These are phyloP conservation scores for Solanum neorickii DNA, from an alignment of 257 asterid genomes.

Conservation along the genomic window DNA sequence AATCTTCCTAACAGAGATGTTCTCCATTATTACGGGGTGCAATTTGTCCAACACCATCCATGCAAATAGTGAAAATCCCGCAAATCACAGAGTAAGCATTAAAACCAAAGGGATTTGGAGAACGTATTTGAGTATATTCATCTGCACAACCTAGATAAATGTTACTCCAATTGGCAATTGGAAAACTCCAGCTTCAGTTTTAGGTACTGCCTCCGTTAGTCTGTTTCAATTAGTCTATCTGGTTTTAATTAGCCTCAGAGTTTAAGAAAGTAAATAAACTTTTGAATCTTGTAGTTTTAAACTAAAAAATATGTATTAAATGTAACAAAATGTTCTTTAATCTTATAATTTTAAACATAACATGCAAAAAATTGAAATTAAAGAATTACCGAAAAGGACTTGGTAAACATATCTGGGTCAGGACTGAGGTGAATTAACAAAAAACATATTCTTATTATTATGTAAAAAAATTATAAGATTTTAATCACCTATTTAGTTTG, in stretches of 20 bases:
- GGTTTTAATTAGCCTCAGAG: background rate
- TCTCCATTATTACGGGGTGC: background rate
- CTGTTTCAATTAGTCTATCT: background rate
- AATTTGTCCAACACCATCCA: background rate
- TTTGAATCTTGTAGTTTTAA: background rate
- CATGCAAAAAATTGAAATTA: too few species aligned
- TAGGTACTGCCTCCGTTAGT: background rate
- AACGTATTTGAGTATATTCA: background rate
- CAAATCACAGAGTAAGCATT: background rate
- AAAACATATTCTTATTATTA: too few species aligned
- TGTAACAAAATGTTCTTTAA: background rate
- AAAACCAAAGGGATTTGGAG: background rate
- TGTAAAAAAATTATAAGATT: too few species aligned
- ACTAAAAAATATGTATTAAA: background rate
- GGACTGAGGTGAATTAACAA: too few species aligned
- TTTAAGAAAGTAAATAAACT: too few species aligned
- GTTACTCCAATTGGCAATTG: background rate
- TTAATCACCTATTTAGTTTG: too few species aligned
- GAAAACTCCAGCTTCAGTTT: background rate
- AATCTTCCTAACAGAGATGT: background rate
- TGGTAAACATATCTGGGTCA: too few species aligned
- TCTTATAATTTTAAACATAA: background rate
- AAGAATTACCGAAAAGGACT: too few species aligned
- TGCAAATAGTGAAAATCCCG: background rate
- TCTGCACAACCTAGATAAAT: background rate